A percentile compares a stretch with the other conserved stretches of the same genome.
Evolutionary conservation across 352 stramenopile genomes (phyloP).

Genomic region (Phytophthora chlamydospora): DNA sequence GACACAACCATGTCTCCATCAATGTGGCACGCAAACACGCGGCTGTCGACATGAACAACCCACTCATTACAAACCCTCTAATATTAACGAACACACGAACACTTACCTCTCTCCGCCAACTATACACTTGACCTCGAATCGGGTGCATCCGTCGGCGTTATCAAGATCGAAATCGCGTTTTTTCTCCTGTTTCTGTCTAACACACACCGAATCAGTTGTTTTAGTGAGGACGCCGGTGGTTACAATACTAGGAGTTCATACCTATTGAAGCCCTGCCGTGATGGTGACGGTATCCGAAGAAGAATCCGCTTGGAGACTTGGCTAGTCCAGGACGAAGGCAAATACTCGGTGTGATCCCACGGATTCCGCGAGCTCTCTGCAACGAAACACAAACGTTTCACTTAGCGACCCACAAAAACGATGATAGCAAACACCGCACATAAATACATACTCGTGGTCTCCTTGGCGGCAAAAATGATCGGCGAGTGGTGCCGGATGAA

Average conservation of each 20-base stretch:
- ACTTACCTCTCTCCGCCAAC: slow-evolving; percentile 53
- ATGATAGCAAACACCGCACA: background rate
- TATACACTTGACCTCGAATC: slow-evolving; percentile 60
- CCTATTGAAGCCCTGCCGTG: slow-evolving; percentile 4
- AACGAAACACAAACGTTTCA: slow-evolving; percentile 6
- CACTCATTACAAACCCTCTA: too few relatives aligned
- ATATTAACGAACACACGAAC: background rate
- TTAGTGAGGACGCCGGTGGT: background rate
- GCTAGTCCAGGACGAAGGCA: slow-evolving; percentile 68
- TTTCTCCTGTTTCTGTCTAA: slow-evolving; percentile 15
- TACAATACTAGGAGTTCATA: slow-evolving; percentile 1
- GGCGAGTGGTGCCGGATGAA: slow-evolving; percentile 74
- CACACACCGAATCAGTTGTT: background rate
- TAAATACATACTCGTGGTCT: slow-evolving; percentile 38
- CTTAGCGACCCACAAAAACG: background rate
- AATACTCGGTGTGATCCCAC: slow-evolving; percentile 61
- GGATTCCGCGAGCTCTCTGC: slow-evolving; percentile 26
- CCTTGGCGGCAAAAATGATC: slow-evolving; percentile 68
- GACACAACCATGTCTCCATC: slow-evolving; percentile 22
- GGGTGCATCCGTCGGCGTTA: background rate
- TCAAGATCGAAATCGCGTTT: slow-evolving; percentile 1
- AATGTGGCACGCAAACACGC: slow-evolving; percentile 30
- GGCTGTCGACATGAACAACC: slow-evolving; percentile 7
- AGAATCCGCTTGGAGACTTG: slow-evolving; percentile 74
- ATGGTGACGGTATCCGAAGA: slow-evolving; percentile 30